phyloP scores from a whole-genome alignment of 768 basidiomycete species.

The Mrakia blollopis region DNA sequence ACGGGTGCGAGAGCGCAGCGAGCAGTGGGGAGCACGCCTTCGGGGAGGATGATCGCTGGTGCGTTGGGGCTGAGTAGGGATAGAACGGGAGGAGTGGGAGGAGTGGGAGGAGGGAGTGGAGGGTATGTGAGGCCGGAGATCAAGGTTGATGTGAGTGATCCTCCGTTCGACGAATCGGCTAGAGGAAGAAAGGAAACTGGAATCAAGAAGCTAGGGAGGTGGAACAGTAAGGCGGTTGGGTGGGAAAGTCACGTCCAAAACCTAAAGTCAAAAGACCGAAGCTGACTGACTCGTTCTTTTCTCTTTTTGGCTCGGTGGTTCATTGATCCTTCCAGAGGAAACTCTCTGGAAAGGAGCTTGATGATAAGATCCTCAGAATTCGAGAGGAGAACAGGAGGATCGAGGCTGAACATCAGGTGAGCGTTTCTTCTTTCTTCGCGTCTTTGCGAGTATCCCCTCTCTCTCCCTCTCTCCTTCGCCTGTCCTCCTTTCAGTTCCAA shows the following conservation, averaged over 20 bases:
- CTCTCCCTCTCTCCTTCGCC: background rate
- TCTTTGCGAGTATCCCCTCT: background rate
- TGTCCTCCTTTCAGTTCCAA: background rate
- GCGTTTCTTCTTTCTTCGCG: background rate
- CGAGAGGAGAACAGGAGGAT: constrained; percentile 4
- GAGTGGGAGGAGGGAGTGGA: background rate
- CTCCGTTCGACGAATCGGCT: background rate
- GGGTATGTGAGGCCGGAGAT: background rate
- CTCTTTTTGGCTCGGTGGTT: background rate
- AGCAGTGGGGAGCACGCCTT: background rate
- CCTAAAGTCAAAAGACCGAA: background rate
- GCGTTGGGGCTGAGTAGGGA: background rate
- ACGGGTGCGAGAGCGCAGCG: background rate
- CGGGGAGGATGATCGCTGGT: background rate
- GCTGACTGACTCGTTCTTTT: background rate
- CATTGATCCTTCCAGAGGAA: background rate
- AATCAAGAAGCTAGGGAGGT: too few relatives aligned
- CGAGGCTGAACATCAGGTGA: background rate
- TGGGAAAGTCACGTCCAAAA: too few relatives aligned
- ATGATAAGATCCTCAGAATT: constrained; percentile 3
- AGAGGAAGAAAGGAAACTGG: too few relatives aligned
- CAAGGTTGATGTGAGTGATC: background rate
- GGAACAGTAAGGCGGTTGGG: too few relatives aligned
- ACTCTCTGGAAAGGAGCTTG: background rate
- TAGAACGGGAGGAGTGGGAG: background rate